These are phyloP conservation scores for Sordariomycetes sp. DNA, from an alignment of 2,329 filamentous ascomycete species.

Conservation along the genomic window DNA sequence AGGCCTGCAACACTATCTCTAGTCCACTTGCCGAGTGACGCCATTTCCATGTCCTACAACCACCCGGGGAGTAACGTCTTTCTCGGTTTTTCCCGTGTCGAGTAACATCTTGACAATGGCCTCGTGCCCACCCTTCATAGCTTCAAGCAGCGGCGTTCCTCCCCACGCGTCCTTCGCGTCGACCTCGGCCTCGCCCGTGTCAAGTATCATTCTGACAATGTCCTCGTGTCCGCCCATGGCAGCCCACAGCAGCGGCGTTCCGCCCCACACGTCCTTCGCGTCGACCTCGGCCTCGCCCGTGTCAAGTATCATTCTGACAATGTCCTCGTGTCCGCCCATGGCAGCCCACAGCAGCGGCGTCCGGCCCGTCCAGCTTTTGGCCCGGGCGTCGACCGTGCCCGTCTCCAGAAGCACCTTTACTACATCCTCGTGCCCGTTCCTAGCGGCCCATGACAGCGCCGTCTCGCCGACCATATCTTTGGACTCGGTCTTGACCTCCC, in stretches of 20 bases:
- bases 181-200: too few relatives aligned
- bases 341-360: background rate
- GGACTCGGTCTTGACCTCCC: background rate
- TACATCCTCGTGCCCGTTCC: background rate
- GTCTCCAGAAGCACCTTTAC: background rate
- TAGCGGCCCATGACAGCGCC: background rate
- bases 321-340: background rate
- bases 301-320: background rate
- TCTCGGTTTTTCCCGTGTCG: too few relatives aligned
- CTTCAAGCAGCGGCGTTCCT: too few relatives aligned
- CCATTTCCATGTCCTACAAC: too few relatives aligned
- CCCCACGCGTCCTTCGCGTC: too few relatives aligned
- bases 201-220: too few relatives aligned
- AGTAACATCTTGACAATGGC: too few relatives aligned
- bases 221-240: too few relatives aligned
- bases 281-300: background rate
- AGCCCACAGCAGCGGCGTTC: background rate
- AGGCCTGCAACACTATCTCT: background rate
- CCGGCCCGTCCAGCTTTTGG: background rate
- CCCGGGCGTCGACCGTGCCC: constrained; percentile 4
- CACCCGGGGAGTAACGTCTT: too few relatives aligned
- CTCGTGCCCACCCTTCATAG: too few relatives aligned
- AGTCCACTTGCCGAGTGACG: too few relatives aligned
- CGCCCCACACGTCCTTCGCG: background rate
- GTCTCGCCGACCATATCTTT: background rate